Evolutionary conservation across 208 protist genomes (phyloP).

Genomic region (Leishmania gerbilli): DNA sequence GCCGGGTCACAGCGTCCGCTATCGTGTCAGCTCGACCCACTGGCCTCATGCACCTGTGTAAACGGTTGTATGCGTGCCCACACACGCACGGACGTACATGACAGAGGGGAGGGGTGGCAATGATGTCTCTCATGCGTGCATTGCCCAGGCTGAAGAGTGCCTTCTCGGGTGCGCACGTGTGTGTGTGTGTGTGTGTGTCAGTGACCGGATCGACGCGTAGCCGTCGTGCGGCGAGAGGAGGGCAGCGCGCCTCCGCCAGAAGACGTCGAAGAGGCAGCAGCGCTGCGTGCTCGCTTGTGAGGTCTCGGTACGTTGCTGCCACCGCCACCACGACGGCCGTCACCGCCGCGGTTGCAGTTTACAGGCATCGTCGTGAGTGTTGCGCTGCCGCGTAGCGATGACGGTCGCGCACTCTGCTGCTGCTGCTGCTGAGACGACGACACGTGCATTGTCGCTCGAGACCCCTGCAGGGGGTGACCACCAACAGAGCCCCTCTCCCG

Average conservation of each 20-base stretch:
- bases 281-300: conserved; percentile 31
- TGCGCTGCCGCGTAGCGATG: conserved; percentile 22
- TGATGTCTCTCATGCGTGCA: not conserved
- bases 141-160: too few species aligned
- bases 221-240: conserved; percentile 17
- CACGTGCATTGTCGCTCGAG: conserved; percentile 3
- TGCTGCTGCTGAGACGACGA: conserved; percentile 10
- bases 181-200: not conserved
- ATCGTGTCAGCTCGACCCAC: not conserved
- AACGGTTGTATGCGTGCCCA: not conserved
- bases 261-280: conserved; percentile 9
- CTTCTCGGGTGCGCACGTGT: not conserved
- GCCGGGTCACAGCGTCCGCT: not conserved
- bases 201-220: conserved; percentile 4
- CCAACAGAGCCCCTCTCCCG: not conserved
- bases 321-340: not conserved
- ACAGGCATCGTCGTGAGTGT: conserved; percentile 20
- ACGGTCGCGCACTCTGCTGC: conserved; percentile 19
- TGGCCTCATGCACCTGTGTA: not conserved
- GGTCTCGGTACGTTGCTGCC: not conserved
- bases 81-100: not conserved
- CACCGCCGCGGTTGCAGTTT: conserved; percentile 12
- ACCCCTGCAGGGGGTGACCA: not conserved
- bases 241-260: conserved; percentile 1
- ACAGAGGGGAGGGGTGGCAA: not conserved